A percentile compares a stretch with the other conserved stretches of the same genome.
These are phyloP conservation scores for Tetrapisispora arboricola DNA, from an alignment of 805 yeast genomes.

Conservation along the genomic window DNA sequence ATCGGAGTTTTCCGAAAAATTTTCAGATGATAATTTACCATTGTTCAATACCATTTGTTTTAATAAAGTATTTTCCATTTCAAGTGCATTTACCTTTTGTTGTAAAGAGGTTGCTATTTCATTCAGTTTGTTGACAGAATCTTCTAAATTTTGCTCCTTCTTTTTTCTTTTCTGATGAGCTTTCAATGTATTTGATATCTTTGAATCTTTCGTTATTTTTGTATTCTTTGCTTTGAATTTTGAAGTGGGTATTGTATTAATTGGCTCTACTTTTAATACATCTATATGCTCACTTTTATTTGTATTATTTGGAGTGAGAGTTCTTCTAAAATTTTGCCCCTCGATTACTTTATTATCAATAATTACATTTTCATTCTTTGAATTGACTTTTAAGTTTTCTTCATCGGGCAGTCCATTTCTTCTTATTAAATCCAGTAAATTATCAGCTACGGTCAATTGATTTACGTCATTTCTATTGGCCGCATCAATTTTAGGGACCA, in stretches of 20 bases:
- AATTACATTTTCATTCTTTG: background rate
- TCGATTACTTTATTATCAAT: too few relatives aligned
- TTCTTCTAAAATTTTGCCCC: too few relatives aligned
- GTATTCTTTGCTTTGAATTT: background rate
- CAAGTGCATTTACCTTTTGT: constrained; percentile 67
- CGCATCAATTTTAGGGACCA: too few relatives aligned
- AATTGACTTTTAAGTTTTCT: background rate
- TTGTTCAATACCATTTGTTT: constrained; percentile 74
- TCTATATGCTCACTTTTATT: too few relatives aligned
- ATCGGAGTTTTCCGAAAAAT: constrained; percentile 43
- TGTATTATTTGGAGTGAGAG: too few relatives aligned
- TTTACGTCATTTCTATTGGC: background rate
- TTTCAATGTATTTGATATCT: constrained; percentile 2
- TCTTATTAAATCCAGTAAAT: background rate
- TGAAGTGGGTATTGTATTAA: too few relatives aligned
- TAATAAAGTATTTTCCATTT: constrained; percentile 85
- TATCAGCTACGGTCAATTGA: too few relatives aligned
- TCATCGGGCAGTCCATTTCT: background rate
- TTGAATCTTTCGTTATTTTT: background rate
- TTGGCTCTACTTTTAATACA: too few relatives aligned
- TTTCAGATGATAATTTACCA: constrained; percentile 44
- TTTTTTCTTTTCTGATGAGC: constrained; percentile 59
- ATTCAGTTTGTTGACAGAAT: constrained; percentile 58
- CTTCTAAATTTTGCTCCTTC: constrained; percentile 86
- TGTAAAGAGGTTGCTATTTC: constrained; percentile 59